These are phyloP conservation scores for Juglanconis oblonga DNA, from an alignment of 2,329 filamentous ascomycete species.

Conservation along the genomic window DNA sequence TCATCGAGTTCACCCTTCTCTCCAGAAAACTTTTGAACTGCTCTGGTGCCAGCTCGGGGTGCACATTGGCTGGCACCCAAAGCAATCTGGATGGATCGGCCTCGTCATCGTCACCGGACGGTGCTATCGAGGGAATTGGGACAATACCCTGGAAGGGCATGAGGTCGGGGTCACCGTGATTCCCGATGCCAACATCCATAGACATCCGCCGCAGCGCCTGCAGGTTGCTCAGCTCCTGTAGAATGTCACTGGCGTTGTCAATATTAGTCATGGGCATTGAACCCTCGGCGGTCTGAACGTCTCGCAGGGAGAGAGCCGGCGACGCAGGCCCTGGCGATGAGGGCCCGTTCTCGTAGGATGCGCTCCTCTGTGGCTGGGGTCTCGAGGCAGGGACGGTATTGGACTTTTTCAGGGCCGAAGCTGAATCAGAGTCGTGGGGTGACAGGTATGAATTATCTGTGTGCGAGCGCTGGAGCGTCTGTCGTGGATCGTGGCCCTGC, in stretches of 20 bases:
- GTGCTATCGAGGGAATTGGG: constrained; percentile 70
- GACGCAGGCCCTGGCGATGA: constrained; percentile 39
- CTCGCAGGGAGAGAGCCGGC: constrained; percentile 51
- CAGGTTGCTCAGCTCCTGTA: constrained; percentile 87
- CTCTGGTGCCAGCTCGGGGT: constrained; percentile 90
- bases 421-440: constrained; percentile 27
- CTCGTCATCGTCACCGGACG: constrained; percentile 72
- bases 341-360: constrained; percentile 36
- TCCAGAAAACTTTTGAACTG: constrained; percentile 98
- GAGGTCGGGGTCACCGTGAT: constrained; percentile 68
- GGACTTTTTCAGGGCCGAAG: constrained; percentile 37
- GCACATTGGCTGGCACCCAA: constrained; percentile 92
- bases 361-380: constrained; percentile 38
- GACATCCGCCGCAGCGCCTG: constrained; percentile 89
- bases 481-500: constrained; percentile 35
- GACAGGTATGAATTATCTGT: constrained; percentile 38
- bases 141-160: constrained; percentile 68
- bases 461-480: constrained; percentile 41
- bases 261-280: constrained; percentile 87
- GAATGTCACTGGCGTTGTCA: constrained; percentile 82
- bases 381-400: constrained; percentile 38
- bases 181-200: constrained; percentile 74
- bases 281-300: constrained; percentile 57
- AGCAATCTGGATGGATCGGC: constrained; percentile 85
- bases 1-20: constrained; percentile 85